Evolutionary conservation across 495 filamentous ascomycete species (phyloP).

Genomic region (Lasiosphaeria ovina): DNA sequence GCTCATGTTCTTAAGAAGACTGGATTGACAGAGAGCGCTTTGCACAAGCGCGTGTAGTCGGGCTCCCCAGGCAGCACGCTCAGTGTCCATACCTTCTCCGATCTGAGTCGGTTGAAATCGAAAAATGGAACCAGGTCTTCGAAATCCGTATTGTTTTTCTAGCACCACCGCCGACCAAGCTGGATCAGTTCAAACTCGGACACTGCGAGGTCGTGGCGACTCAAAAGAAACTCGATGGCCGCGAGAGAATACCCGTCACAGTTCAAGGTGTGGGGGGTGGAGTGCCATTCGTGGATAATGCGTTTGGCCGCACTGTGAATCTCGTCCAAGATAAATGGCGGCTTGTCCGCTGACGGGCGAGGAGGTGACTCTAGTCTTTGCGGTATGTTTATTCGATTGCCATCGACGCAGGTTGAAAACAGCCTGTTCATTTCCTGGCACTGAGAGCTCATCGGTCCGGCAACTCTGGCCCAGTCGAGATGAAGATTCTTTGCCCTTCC

Average conservation of each 20-base stretch:
- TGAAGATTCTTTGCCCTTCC: constrained; percentile 52
- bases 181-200: constrained; percentile 51
- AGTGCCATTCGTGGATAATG: not conserved
- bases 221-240: constrained; percentile 41
- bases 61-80: constrained; percentile 33
- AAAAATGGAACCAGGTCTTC: constrained; percentile 41
- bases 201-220: constrained; percentile 38
- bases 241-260: constrained; percentile 30
- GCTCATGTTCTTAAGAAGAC: constrained; percentile 33
- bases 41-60: constrained; percentile 26
- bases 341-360: constrained; percentile 17
- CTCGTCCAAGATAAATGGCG: constrained; percentile 47
- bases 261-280: not conserved
- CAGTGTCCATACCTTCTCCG: constrained; percentile 41
- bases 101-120: constrained; percentile 40
- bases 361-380: constrained; percentile 40
- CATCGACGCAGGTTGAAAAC: constrained; percentile 53
- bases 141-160: constrained; percentile 29
- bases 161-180: constrained; percentile 44
- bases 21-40: constrained; percentile 45
- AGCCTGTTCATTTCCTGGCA: constrained; percentile 54
- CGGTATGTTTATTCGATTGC: constrained; percentile 48
- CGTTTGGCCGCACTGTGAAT: constrained; percentile 39
- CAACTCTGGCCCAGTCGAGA: constrained; percentile 48
- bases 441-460: constrained; percentile 44